phyloP scores from a whole-genome alignment of 73 alveolate genomes.

The Paramecium biaurelia region DNA sequence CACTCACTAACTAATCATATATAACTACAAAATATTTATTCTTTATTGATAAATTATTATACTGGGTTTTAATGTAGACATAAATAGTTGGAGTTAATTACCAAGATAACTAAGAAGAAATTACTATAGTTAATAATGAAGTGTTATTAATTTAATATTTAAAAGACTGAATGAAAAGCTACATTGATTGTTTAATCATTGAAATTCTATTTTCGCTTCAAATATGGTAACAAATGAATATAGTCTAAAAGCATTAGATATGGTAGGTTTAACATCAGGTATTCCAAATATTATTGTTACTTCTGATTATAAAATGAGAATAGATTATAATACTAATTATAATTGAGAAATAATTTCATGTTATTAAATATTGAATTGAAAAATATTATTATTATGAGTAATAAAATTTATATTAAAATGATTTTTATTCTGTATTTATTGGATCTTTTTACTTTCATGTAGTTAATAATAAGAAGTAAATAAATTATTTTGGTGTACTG shows the following conservation, averaged over 20 bases:
- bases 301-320: not conserved
- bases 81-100: constrained; percentile 11
- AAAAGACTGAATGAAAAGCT: not conserved
- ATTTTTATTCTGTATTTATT: not conserved
- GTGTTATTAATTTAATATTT: not conserved
- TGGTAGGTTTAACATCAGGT: not conserved
- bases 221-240: too few relatives aligned
- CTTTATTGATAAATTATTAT: not conserved
- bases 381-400: not conserved
- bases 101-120: not conserved
- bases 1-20: not conserved
- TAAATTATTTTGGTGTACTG: not conserved
- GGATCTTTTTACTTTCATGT: not conserved
- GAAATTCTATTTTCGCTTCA: too few relatives aligned
- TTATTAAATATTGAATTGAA: constrained; percentile 10
- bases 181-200: too few relatives aligned
- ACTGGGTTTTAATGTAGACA: not conserved
- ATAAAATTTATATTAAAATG: not conserved
- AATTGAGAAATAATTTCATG: too few relatives aligned
- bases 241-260: not conserved
- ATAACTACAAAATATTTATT: not conserved
- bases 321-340: too few relatives aligned
- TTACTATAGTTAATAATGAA: not conserved
- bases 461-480: not conserved
- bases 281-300: not conserved